Conservation (phyloP, 192 early-diverging fungal genomes). For the Endogone sp. region DNA sequence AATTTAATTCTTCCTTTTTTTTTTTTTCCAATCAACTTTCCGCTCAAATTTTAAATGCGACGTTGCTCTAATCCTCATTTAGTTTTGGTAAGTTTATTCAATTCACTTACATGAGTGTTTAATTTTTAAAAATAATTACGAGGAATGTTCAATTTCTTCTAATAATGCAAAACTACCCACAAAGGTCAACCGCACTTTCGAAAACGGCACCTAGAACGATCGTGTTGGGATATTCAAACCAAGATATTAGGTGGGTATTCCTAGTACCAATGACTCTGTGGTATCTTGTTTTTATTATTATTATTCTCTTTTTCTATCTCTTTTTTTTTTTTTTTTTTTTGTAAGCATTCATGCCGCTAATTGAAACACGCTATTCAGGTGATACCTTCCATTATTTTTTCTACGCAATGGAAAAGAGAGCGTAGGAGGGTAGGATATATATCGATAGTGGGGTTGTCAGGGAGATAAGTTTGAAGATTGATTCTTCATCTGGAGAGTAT, state of each 20-base stretch:
- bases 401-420: conserved; percentile 57
- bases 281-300: no score
- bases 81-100: not conserved
- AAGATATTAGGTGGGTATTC: conserved; percentile 31
- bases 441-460: no score
- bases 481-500: no score
- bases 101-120: no score
- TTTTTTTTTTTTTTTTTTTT: not conserved
- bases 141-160: no score
- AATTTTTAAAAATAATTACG: no score
- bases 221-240: conserved; percentile 60
- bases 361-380: conserved; percentile 31
- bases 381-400: conserved; percentile 80
- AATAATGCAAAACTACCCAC: not conserved
- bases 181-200: conserved; percentile 86
- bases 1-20: not conserved
- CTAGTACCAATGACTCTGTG: not conserved
- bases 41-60: not conserved
- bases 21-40: not conserved
- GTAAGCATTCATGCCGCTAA: not conserved
- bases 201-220: conserved; percentile 62
- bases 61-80: not conserved
- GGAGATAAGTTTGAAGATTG: no score
- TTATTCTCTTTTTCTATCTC: no score
- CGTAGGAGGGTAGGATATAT: not conserved